Conservation (phyloP, 257 asterid genomes). For the Parsonsia alboflavescens region DNA sequence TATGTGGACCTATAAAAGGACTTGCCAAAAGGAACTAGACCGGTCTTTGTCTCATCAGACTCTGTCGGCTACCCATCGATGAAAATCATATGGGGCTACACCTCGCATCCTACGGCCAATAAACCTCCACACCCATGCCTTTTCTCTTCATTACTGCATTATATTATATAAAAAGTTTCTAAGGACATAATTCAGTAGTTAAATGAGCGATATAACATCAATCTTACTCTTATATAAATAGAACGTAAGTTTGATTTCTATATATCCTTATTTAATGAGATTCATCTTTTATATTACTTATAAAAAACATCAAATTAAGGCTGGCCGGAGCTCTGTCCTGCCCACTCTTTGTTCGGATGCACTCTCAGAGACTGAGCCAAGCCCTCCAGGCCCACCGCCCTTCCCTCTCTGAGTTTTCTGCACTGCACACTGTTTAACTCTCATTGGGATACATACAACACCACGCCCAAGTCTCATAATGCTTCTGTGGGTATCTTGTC, state of each 20-base stretch:
- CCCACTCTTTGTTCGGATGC: not conserved
- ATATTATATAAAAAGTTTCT: too few relatives aligned
- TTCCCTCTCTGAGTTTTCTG: not conserved
- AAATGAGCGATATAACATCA: too few relatives aligned
- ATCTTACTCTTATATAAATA: too few relatives aligned
- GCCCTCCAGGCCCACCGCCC: too few relatives aligned
- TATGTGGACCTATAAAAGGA: constrained; percentile 16
- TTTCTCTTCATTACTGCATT: too few relatives aligned
- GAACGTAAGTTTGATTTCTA: too few relatives aligned
- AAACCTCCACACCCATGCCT: constrained; percentile 8
- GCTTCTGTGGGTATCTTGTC: not conserved
- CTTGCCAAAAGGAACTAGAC: constrained; percentile 54
- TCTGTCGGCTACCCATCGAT: constrained; percentile 34
- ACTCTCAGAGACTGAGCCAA: too few relatives aligned
- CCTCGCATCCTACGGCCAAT: constrained; percentile 9
- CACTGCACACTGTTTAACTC: not conserved
- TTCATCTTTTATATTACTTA: too few relatives aligned
- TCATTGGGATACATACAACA: not conserved
- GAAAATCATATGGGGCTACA: constrained; percentile 10
- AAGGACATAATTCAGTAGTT: too few relatives aligned
- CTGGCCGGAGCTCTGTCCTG: not conserved
- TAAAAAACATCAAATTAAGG: not conserved
- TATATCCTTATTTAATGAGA: too few relatives aligned
- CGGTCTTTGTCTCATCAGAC: constrained; percentile 49
- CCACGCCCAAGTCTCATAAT: not conserved